These are phyloP conservation scores for Coemansia sp. DNA, from an alignment of 192 early-diverging fungal genomes.

Conservation along the genomic window DNA sequence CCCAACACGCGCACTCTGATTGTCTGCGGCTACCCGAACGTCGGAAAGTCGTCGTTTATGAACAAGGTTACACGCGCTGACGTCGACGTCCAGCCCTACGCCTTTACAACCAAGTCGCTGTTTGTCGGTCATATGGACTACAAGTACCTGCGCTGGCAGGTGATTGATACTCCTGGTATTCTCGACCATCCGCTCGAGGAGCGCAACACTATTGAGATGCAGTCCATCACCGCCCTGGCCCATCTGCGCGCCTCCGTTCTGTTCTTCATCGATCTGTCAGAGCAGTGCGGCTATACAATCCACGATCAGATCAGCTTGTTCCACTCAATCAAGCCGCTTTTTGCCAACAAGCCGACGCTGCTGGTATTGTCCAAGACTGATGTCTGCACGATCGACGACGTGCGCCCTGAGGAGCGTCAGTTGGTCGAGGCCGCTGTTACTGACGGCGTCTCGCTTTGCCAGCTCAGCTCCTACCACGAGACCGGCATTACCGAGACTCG, in stretches of 20 bases:
- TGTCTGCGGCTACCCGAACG: constrained; percentile 99
- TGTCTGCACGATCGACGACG: constrained; percentile 72
- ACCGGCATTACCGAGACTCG: constrained; percentile 97
- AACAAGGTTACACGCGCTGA: constrained; percentile 99
- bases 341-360: constrained; percentile 96
- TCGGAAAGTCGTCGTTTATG: constrained; percentile 97
- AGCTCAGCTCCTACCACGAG: constrained; percentile 90
- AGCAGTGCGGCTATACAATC: constrained; percentile 98
- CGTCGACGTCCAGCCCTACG: constrained; percentile 99
- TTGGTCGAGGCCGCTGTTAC: constrained; percentile 72
- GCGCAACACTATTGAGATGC: constrained; percentile 99
- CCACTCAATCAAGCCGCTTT: constrained; percentile 95
- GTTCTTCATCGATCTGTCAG: constrained; percentile 98
- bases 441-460: constrained; percentile 69
- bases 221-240: constrained; percentile 98
- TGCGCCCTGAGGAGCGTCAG: constrained; percentile 66
- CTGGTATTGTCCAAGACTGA: constrained; percentile 98
- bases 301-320: constrained; percentile 86
- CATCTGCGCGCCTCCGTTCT: constrained; percentile 94
- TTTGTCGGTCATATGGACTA: constrained; percentile 99
- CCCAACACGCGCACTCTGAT: constrained; percentile 99
- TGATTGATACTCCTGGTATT: constrained; percentile 99
- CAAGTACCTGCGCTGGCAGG: constrained; percentile 99
- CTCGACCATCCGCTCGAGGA: constrained; percentile 99
- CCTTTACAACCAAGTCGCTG: constrained; percentile 99